These are phyloP conservation scores for Neofusicoccum ribis DNA, from an alignment of 2,329 filamentous ascomycete species.

Conservation along the genomic window DNA sequence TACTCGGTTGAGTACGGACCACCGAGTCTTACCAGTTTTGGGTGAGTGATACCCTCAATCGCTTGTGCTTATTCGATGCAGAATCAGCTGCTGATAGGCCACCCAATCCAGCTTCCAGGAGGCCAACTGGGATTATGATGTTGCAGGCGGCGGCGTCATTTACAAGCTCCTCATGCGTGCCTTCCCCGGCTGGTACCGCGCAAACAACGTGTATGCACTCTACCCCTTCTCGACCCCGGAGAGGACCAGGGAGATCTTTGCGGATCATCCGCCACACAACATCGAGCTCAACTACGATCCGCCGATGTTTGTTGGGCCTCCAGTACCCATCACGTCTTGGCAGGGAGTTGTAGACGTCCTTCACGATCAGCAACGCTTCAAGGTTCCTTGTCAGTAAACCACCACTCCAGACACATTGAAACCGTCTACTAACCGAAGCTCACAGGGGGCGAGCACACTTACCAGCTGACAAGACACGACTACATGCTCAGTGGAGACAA, in stretches of 20 bases:
- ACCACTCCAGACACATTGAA: neutral
- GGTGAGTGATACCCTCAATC: neutral
- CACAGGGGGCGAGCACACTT: slow-evolving; percentile 26
- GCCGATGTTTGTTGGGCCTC: slow-evolving; percentile 23
- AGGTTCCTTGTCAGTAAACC: slow-evolving; percentile 27
- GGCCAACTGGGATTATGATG: slow-evolving; percentile 18
- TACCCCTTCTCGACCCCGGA: slow-evolving; percentile 32
- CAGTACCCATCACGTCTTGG: slow-evolving; percentile 26
- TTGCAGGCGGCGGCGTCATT: slow-evolving; percentile 22
- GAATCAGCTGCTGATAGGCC: neutral
- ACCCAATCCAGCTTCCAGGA: slow-evolving; percentile 16
- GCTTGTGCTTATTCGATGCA: too few species aligned
- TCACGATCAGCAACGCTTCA: slow-evolving; percentile 29
- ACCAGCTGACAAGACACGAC: slow-evolving; percentile 28
- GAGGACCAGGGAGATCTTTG: slow-evolving; percentile 25
- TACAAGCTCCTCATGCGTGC: slow-evolving; percentile 25
- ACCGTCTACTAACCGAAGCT: neutral
- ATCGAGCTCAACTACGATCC: slow-evolving; percentile 27
- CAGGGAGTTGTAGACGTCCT: slow-evolving; percentile 29
- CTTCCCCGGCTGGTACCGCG: slow-evolving; percentile 26
- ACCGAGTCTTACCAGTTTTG: slow-evolving; percentile 32
- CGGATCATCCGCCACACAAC: slow-evolving; percentile 21
- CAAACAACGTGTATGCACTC: slow-evolving; percentile 29
- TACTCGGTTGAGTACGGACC: slow-evolving; percentile 31
- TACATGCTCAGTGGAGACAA: slow-evolving; percentile 27